Base-by-base conservation (phyloP, 345 rosid species). In the Eutrema yunnanense region DNA sequence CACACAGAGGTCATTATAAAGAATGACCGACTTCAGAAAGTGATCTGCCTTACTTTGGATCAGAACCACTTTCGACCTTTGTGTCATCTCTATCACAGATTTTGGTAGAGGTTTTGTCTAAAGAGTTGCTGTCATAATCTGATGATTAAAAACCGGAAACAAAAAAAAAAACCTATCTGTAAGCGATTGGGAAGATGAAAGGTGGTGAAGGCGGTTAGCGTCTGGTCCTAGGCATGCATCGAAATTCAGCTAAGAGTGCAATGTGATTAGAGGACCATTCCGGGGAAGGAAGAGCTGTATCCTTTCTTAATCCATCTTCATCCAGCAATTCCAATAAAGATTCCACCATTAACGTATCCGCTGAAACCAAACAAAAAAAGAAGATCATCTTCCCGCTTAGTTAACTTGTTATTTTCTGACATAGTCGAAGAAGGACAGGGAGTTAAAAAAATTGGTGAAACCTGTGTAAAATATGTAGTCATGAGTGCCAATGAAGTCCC, bases 261-360 rank as follows among this genome's bases (percentile, higher is more conserved):
- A 88, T 82, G 81, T 96, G 99, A 88, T 87, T 92, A 26, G 99
- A 96, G 48, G 99, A 92, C 99, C 99, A 96, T 76, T 96, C 98
- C 5, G 99, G 97, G 36, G 99, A 96, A 74, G 99, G 99, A 82
- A 96, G 98, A 29, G 96, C 99, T 42, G 99, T 92, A 72, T 92
- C 98, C 80, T 92, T 92, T 79, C 99, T 92, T 80, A 95, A 82
- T 86, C 90, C 87, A 57, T 95, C 99, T 84, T 95, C 99, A 80
- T 92, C 98, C 85, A 92, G 73, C 62, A 96, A 87, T 81, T 96
- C 99, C 86, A 96, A 75, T 74, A 96, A 82, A 16, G 97, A 88
- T 73, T 96, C 99, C 70, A 96, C 99, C 3, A 79, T 83, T 75
- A 96, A 73, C 1, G 96, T 86, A 84, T 96, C 99, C 78, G 99